Evolutionary conservation across 2,329 filamentous ascomycete genomes (phyloP), one percentile per base, ranked within the genome.

Genomic region (Akanthomyces muscarius): DNA sequence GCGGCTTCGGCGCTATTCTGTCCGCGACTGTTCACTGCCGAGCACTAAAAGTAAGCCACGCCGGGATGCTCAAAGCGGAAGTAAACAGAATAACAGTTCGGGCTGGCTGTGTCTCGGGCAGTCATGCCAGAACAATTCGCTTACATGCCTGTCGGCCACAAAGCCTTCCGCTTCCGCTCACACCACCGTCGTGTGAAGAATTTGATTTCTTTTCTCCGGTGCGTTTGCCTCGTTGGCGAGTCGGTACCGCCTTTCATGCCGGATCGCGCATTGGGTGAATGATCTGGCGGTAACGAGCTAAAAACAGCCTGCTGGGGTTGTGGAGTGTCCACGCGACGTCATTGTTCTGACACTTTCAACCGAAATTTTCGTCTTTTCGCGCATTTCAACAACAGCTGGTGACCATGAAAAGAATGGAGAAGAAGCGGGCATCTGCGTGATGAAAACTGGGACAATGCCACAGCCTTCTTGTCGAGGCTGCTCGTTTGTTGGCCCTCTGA

Each of bases 41-140:
- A 51, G 25, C 42, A 42, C 48, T 61, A 54, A 38, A 16, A 28
- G 21, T 36, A 63, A 48, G 30, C 61, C 52, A 51, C 44, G n/a
- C 42, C 61, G 61, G 61, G 28, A 63, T 58, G 36, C 61, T 63
- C n/a, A 59, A 63, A 59, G 41, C 36, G 61, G 61, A 59, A 53
- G 55, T 53, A 48, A 59, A 59, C 41, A 55, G 5, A 25, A 11
- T 38, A 8, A n/a, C 21, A 38, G 4, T 21, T 10, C 18, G 6
- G 55, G 18, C 30, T 45, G 36, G 41, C n/a, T 44, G 18, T 61
- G 58, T 61, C 58, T 61, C 58, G 38, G 50, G 30, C 48, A 54
- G 41, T 50, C 50, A 51, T 61, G 54, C 59, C 48, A 53, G 25
- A 28, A 61, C 58, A 54, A 53, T 53, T 48, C 21, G 50, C n/a